These are phyloP conservation scores for Trichoderma aggressivum DNA, from an alignment of 2,329 filamentous ascomycete species.

Conservation along the genomic window DNA sequence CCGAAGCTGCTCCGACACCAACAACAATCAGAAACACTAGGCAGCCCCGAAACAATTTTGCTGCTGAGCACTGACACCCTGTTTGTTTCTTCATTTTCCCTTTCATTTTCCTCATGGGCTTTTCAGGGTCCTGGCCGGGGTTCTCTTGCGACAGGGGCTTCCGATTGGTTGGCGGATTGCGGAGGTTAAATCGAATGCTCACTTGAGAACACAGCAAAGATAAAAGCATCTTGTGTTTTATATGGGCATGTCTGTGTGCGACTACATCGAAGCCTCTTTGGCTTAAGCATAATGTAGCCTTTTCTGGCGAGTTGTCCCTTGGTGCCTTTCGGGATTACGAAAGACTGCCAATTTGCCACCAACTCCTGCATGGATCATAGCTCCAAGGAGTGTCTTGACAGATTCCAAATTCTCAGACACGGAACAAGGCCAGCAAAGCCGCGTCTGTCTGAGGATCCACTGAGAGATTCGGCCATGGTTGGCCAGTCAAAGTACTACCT, in stretches of 20 bases:
- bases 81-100: background rate
- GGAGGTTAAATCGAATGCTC: background rate
- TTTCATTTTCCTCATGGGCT: background rate
- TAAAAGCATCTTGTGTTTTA: background rate
- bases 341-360: background rate
- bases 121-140: background rate
- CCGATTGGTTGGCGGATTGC: background rate
- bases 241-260: background rate
- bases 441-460: background rate
- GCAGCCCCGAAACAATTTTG: background rate
- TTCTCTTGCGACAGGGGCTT: background rate
- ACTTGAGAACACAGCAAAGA: background rate
- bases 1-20: background rate
- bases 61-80: background rate
- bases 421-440: background rate
- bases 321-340: background rate
- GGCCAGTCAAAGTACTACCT: background rate
- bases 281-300: background rate
- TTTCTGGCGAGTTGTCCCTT: background rate
- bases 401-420: background rate
- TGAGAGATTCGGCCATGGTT: background rate
- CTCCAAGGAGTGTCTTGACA: background rate
- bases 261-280: background rate
- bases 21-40: background rate
- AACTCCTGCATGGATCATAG: background rate